phyloP scores from a whole-genome alignment of 352 stramenopile genomes.

The Pythium dissotocum region DNA sequence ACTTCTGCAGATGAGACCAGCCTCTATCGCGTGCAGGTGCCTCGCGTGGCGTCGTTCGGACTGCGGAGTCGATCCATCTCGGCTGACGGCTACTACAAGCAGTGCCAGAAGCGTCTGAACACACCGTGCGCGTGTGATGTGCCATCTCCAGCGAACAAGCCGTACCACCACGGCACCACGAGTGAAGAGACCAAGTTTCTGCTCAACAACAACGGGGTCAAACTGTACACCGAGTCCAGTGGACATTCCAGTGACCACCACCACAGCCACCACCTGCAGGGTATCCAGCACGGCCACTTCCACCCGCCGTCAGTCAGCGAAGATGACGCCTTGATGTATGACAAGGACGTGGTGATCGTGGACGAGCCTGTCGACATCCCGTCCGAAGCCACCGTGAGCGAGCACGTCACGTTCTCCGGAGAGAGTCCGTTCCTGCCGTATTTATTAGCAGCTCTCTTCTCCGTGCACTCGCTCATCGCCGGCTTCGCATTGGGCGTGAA shows the following conservation, averaged over 20 bases:
- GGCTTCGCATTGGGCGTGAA: slow-evolving; percentile 67
- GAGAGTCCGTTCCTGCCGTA: slow-evolving; percentile 57
- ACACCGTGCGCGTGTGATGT: slow-evolving; percentile 38
- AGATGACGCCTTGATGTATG: slow-evolving; percentile 6
- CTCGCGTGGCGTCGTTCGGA: slow-evolving; percentile 51
- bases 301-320: slow-evolving; percentile 7
- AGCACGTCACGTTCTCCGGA: slow-evolving; percentile 65
- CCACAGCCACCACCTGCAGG: slow-evolving; percentile 10
- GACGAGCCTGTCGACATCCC: slow-evolving; percentile 16
- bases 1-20: slow-evolving; percentile 50
- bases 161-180: slow-evolving; percentile 42
- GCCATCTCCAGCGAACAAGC: slow-evolving; percentile 26
- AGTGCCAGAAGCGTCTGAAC: background rate
- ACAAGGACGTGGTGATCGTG: slow-evolving; percentile 10
- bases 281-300: slow-evolving; percentile 7
- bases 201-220: slow-evolving; percentile 36
- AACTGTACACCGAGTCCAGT: slow-evolving; percentile 10
- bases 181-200: slow-evolving; percentile 43
- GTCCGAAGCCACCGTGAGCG: slow-evolving; percentile 44
- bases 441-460: slow-evolving; percentile 67
- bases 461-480: slow-evolving; percentile 64
- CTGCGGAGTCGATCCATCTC: slow-evolving; percentile 43
- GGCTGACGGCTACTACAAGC: slow-evolving; percentile 17
- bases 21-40: slow-evolving; percentile 60
- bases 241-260: background rate